A percentile compares a stretch with the other conserved stretches of the same genome.
Conservation (phyloP, 2,329 filamentous ascomycete genomes). For the Penicillium sp. region DNA sequence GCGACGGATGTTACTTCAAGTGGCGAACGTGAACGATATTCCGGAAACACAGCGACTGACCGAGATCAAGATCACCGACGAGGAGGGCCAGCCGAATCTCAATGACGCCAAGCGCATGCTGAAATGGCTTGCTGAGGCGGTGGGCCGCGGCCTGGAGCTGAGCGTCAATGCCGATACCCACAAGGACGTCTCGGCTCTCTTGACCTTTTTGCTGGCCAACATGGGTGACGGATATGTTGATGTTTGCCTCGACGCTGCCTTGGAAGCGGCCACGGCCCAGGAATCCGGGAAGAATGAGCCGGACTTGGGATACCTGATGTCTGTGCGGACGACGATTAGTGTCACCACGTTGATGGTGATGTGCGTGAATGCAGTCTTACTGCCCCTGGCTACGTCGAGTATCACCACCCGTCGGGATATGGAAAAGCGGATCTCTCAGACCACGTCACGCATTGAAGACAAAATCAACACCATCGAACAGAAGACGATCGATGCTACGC, state of each 20-base stretch:
- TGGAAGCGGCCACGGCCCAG: constrained; percentile 68
- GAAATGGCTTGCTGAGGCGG: constrained; percentile 92
- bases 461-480: constrained; percentile 70
- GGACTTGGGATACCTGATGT: constrained; percentile 75
- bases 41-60: constrained; percentile 61
- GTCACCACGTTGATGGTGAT: constrained; percentile 91
- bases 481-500: constrained; percentile 63
- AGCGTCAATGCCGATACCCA: constrained; percentile 81
- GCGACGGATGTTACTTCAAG: constrained; percentile 80
- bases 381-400: constrained; percentile 82
- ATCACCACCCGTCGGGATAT: constrained; percentile 85
- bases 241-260: constrained; percentile 60
- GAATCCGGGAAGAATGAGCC: constrained; percentile 79
- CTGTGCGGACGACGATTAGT: constrained; percentile 73
- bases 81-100: constrained; percentile 76
- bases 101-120: constrained; percentile 96
- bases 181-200: constrained; percentile 81
- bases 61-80: constrained; percentile 84
- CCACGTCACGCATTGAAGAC: constrained; percentile 72
- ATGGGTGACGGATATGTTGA: constrained; percentile 80
- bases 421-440: constrained; percentile 70
- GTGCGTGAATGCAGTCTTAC: constrained; percentile 82
- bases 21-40: constrained; percentile 74
- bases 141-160: constrained; percentile 85
- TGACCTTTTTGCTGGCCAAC: constrained; percentile 74